These are phyloP conservation scores for Epichloe scottii DNA, from an alignment of 2,329 filamentous ascomycete genomes.

Conservation along the genomic window DNA sequence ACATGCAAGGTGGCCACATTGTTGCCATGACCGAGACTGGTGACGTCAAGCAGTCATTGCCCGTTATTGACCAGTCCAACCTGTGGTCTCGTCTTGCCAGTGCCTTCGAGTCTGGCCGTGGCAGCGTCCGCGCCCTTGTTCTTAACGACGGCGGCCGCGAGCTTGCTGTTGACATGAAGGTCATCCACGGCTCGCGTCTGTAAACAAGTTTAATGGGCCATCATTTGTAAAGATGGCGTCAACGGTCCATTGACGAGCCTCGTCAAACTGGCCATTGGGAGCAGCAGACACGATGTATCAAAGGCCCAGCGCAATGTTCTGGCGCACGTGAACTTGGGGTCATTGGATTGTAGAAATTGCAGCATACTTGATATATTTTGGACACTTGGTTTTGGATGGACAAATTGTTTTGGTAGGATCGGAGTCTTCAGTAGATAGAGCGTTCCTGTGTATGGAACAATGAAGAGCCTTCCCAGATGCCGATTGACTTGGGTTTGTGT, in stretches of 20 bases:
- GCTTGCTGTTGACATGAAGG: constrained; percentile 98
- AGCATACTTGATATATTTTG: constrained; percentile 6
- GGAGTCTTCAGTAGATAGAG: constrained; percentile 30
- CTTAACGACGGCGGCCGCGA: constrained; percentile 88
- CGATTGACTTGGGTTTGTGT: not conserved
- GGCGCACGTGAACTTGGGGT: constrained; percentile 13
- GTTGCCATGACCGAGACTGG: constrained; percentile 98
- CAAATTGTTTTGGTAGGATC: constrained; percentile 20
- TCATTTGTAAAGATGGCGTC: not conserved
- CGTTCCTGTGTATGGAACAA: constrained; percentile 29
- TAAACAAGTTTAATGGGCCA: constrained; percentile 24
- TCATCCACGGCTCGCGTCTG: constrained; percentile 69
- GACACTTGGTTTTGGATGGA: constrained; percentile 12
- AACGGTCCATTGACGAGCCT: constrained; percentile 7
- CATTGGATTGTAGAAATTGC: constrained; percentile 15
- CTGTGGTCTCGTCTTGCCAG: constrained; percentile 70
- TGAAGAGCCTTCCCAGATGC: constrained; percentile 17
- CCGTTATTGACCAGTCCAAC: constrained; percentile 89
- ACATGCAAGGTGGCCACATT: constrained; percentile 76
- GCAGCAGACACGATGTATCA: not conserved
- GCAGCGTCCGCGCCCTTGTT: constrained; percentile 88
- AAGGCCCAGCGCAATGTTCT: constrained; percentile 6
- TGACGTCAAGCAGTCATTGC: constrained; percentile 91
- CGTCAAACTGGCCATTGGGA: not conserved
- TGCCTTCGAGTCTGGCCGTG: constrained; percentile 83